Conservation (phyloP, 441 rosid genomes). For the Jatropha multifida region DNA sequence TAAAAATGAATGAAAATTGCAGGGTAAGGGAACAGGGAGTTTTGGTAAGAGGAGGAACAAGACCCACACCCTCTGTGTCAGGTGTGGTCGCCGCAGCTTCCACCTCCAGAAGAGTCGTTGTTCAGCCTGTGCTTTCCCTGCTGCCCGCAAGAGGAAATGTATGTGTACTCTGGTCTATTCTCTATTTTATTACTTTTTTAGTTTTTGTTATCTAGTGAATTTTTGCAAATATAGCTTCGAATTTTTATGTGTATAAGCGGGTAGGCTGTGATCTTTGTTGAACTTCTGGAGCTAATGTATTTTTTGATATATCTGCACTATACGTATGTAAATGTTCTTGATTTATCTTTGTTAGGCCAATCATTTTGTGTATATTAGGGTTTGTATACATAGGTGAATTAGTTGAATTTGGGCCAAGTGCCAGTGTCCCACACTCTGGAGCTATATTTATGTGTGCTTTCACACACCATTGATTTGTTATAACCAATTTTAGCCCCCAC, state of each 20-base stretch:
- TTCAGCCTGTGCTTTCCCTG: slow-evolving; percentile 79
- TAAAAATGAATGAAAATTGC: slow-evolving; percentile 7
- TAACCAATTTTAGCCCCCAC: not conserved
- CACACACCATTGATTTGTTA: not conserved
- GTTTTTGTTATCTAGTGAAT: not conserved
- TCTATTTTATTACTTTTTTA: not conserved
- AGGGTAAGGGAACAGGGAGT: slow-evolving; percentile 98
- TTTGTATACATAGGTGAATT: not conserved
- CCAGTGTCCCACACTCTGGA: not conserved
- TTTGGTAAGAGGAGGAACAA: slow-evolving; percentile 97
- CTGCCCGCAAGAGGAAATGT: slow-evolving; percentile 88
- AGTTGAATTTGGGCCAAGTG: not conserved
- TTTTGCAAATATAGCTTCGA: not conserved
- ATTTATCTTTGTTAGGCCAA: not conserved
- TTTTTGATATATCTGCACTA: too few species aligned
- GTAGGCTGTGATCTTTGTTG: not conserved
- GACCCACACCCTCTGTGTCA: slow-evolving; percentile 89
- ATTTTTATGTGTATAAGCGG: not conserved
- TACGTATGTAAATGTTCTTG: not conserved
- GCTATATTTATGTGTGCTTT: not conserved
- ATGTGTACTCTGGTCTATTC: slow-evolving; percentile 20
- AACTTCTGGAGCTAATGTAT: too few species aligned
- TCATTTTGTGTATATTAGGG: not conserved
- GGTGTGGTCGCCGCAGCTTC: slow-evolving; percentile 95
- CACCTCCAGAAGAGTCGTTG: slow-evolving; percentile 97